phyloP scores from a whole-genome alignment of 2,329 filamentous ascomycete genomes.

The Torrubiella hemipterigena region DNA sequence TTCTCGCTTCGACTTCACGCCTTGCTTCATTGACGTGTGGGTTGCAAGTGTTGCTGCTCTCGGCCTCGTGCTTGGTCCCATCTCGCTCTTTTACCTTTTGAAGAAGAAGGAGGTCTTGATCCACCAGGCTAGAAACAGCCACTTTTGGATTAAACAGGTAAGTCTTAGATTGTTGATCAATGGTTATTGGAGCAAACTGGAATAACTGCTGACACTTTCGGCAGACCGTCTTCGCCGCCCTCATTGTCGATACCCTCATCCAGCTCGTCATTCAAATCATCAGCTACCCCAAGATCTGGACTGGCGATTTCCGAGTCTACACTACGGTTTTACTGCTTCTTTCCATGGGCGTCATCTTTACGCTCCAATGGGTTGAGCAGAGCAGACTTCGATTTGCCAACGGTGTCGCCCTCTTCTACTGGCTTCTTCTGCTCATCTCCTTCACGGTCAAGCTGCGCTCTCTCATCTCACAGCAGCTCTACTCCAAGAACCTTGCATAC shows the following conservation, averaged over 20 bases:
- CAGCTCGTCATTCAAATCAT: constrained; percentile 69
- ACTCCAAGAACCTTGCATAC: constrained; percentile 54
- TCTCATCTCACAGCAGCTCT: constrained; percentile 65
- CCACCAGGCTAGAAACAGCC: constrained; percentile 69
- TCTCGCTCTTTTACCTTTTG: constrained; percentile 70
- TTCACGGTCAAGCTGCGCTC: constrained; percentile 78
- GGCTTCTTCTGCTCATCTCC: constrained; percentile 73
- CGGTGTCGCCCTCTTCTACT: constrained; percentile 82
- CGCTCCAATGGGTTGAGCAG: constrained; percentile 79
- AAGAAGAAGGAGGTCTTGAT: constrained; percentile 49
- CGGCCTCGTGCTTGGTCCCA: constrained; percentile 65
- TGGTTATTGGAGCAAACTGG: too few relatives aligned
- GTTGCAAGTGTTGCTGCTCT: constrained; percentile 66
- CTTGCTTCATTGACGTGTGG: constrained; percentile 93
- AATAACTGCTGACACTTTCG: constrained; percentile 7
- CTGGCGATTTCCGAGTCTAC: constrained; percentile 76
- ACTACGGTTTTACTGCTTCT: constrained; percentile 60
- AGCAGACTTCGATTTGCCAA: constrained; percentile 73
- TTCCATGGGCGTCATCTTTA: constrained; percentile 63
- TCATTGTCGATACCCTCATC: constrained; percentile 55
- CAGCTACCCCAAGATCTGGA: constrained; percentile 58
- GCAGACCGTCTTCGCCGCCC: constrained; percentile 48
- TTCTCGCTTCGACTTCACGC: constrained; percentile 84
- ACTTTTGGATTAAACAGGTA: constrained; percentile 89
- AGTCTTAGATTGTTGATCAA: constrained; percentile 11